phyloP scores from a whole-genome alignment of 2,329 filamentous ascomycete genomes.

The Metarhizium rileyi region DNA sequence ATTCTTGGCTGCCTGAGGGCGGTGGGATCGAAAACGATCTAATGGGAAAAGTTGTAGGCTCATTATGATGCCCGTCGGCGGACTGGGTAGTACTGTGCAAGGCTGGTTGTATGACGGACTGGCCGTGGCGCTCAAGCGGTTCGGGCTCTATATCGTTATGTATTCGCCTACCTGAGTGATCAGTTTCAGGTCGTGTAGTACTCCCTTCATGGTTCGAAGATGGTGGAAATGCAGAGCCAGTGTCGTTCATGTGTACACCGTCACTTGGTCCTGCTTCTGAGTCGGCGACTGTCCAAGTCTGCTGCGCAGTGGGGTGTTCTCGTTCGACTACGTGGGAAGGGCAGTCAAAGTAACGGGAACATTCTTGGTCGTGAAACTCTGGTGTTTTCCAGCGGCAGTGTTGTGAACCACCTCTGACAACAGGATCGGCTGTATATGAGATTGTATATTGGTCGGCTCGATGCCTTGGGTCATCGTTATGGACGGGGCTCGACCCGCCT shows the following conservation, averaged over 20 bases:
- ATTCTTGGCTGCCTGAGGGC: not conserved
- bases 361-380: conserved; percentile 33
- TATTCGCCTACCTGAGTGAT: not conserved
- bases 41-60: conserved; percentile 5
- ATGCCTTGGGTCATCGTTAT: conserved; percentile 7
- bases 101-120: not conserved
- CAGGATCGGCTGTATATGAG: conserved; percentile 6
- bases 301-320: conserved; percentile 1
- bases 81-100: not conserved
- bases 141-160: not conserved
- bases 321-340: conserved; percentile 36
- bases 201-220: not conserved
- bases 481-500: conserved; percentile 14
- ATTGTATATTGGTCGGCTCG: not conserved
- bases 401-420: not conserved
- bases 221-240: not conserved
- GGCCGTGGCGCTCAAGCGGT: not conserved
- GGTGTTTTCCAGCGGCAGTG: conserved; percentile 29
- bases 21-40: conserved; percentile 10
- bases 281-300: not conserved
- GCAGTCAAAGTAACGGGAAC: conserved; percentile 38
- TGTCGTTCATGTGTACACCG: not conserved
- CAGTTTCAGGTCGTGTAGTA: not conserved
- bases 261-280: not conserved
- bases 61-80: not conserved